Evolutionary conservation across 2,329 filamentous ascomycete genomes (phyloP).

Genomic region (Verticillium nubilum): DNA sequence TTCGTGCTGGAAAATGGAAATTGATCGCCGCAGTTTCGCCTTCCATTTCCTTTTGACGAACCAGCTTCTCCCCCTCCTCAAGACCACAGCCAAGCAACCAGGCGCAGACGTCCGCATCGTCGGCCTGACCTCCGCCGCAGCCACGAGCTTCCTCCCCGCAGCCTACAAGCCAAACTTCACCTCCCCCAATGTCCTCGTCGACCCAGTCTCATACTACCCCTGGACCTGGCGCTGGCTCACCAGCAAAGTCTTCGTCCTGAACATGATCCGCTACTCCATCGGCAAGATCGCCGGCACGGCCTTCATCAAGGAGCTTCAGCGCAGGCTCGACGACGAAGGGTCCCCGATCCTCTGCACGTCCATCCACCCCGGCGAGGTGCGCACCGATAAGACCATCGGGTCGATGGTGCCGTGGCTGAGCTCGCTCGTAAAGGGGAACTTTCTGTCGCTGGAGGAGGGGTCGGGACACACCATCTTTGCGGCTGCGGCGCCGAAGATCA

Average conservation of each 20-base stretch:
- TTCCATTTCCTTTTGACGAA: conserved; percentile 18
- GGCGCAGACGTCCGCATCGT: conserved; percentile 17
- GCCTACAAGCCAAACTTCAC: conserved; percentile 14
- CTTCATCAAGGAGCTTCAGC: conserved; percentile 13
- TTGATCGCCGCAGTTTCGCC: conserved; percentile 11
- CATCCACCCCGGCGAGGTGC: conserved; percentile 12
- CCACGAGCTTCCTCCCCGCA: conserved; percentile 6
- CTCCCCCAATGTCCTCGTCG: conserved; percentile 2
- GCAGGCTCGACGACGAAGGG: conserved; percentile 2
- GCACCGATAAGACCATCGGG: conserved; percentile 2
- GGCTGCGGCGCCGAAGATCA: conserved; percentile 7
- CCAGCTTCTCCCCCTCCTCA: conserved; percentile 18
- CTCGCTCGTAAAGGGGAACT: neutral
- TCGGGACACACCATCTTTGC: conserved; percentile 10
- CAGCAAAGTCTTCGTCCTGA: conserved; percentile 9
- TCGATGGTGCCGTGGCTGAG: neutral
- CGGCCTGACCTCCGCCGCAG: conserved; percentile 13
- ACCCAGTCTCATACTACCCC: conserved; percentile 5
- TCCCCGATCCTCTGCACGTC: conserved; percentile 7
- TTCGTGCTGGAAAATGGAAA: neutral
- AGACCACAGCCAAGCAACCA: conserved; percentile 6
- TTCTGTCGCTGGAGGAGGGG: conserved; percentile 8
- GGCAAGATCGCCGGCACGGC: conserved; percentile 14
- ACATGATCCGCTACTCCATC: conserved; percentile 16
- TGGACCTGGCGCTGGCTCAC: conserved; percentile 8